Evolutionary conservation across 495 filamentous ascomycete genomes (phyloP).

Genomic region (Tuber borchii): DNA sequence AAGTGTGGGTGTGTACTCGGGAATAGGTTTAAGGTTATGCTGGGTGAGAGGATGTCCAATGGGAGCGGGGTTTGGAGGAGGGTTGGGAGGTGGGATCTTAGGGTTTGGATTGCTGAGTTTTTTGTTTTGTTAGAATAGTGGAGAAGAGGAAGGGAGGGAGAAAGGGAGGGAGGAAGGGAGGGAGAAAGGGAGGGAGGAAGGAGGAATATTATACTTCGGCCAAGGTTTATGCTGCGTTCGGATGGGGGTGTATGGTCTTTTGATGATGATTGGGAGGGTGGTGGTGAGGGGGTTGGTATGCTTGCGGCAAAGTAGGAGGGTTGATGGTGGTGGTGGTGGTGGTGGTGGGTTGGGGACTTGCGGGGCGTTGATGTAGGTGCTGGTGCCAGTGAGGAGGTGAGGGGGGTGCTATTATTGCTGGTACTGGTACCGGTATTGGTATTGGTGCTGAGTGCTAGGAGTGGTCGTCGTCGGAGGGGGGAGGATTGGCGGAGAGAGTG

Average conservation of each 20-base stretch:
- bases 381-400: background rate
- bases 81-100: constrained; percentile 80
- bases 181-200: too few relatives aligned
- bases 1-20: constrained; percentile 94
- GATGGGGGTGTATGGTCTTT: background rate
- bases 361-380: background rate
- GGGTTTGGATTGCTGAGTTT: constrained; percentile 65
- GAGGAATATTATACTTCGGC: background rate
- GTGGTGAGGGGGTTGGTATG: background rate
- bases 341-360: too few relatives aligned
- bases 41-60: constrained; percentile 75
- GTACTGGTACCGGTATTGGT: background rate
- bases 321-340: background rate
- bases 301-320: background rate
- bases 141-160: background rate
- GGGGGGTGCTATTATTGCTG: background rate
- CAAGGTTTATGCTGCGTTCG: background rate
- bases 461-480: background rate
- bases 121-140: background rate
- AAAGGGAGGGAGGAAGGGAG: background rate
- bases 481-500: background rate
- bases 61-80: constrained; percentile 77
- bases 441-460: background rate
- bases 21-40: constrained; percentile 90
- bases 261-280: background rate